Evolutionary conservation across 306 rosid species (phyloP), one percentile per base, ranked within the genome.

Genomic region (Cucumis hystrix): DNA sequence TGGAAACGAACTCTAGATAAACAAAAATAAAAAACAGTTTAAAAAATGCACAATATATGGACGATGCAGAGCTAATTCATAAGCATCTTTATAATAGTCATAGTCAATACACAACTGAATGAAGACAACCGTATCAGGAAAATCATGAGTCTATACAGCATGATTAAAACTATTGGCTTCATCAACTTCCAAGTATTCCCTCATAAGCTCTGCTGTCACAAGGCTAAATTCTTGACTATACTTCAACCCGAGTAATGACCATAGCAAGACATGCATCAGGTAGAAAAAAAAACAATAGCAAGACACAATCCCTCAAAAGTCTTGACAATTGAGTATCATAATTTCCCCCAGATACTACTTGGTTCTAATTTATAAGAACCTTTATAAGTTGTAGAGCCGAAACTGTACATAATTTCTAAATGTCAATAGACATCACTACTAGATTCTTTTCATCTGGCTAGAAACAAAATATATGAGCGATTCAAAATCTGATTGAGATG

Each of bases 1-100:
- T 95, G 98, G 86, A 95, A 95, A 40, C 98, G 98, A 79, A 95
- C 98, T 87, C 98, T 95, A 63, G 54, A 84, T 8, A 73, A 77
- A 74, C 14, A 68, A 79, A 56, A 52, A 52, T 49, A 51, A 52
- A 30, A 73, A 0, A 30, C 16, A 4, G 39, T 51, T 51, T 1
- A 15, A 49, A 25, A 49, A 71, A 49, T 74, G 18, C 16, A 70
- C 8, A 14, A 45, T 69, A 12, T 21, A 69, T 69, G 75, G 75
- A 7, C 49, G 18, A 21, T 33, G 35, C n/a, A 63, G 17, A 2
- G 35, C 71, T 8, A 37, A 35, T 64, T 35, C 23, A 37, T 64
- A 64, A 18, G 10, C 20, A 16, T 4, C 25, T 16, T 15, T 33
- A 35, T 35, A 41, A 33, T 64, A 3, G 23, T 63, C 45, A 33